Conservation (phyloP, 257 asterid species). For the Penstemon barbatus region DNA sequence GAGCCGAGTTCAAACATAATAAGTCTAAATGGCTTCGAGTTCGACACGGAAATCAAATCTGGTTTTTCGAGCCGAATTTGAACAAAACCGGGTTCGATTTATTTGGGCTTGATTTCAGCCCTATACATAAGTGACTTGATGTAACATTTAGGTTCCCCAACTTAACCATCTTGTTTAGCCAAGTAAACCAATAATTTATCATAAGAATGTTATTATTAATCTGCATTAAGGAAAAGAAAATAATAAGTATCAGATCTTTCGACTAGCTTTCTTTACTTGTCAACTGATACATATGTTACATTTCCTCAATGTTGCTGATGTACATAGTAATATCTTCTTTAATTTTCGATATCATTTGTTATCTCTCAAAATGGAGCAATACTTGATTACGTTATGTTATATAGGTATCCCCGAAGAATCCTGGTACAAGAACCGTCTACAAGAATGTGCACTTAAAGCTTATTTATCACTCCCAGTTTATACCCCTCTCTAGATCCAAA, state of each 20-base stretch:
- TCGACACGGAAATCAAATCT: too few relatives aligned
- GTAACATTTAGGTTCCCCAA: too few relatives aligned
- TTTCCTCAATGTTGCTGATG: neutral
- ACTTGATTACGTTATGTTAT: neutral
- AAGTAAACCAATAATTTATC: neutral
- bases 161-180: too few relatives aligned
- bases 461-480: too few relatives aligned
- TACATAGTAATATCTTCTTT: neutral
- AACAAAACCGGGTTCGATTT: too few relatives aligned
- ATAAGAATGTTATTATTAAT: neutral
- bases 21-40: too few relatives aligned
- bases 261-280: neutral
- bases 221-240: too few relatives aligned
- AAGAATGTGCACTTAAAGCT: too few relatives aligned
- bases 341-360: neutral
- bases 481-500: neutral
- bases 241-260: neutral
- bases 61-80: too few relatives aligned
- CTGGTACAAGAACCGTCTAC: constrained; percentile 24
- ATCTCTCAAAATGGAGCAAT: neutral
- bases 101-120: too few relatives aligned
- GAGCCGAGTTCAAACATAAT: too few relatives aligned
- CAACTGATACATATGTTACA: neutral
- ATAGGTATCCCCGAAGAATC: constrained; percentile 19
- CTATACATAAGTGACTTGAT: too few relatives aligned